Percentiles rank a stretch among this genome's conserved stretches.
phyloP scores from a whole-genome alignment of 805 yeast genomes.

The Cyberlindnera misumaiensis region DNA sequence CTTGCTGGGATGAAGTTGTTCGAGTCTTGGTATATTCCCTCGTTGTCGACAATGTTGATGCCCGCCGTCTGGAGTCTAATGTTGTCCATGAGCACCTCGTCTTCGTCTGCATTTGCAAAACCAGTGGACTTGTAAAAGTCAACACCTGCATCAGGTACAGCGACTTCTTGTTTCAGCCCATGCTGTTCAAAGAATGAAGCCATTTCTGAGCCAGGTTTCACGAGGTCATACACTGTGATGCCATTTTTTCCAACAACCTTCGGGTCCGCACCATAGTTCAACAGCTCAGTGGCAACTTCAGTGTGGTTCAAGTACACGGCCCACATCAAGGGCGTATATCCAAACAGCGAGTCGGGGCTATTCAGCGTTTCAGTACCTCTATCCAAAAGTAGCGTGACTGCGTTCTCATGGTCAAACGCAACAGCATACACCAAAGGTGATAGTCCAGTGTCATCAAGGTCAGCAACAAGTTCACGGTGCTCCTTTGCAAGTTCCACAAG shows the following conservation, averaged over 20 bases:
- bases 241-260: constrained; percentile 36
- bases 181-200: constrained; percentile 54
- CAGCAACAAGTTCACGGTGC: constrained; percentile 22
- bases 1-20: constrained; percentile 11
- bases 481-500: constrained; percentile 19
- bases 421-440: constrained; percentile 48
- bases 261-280: constrained; percentile 58
- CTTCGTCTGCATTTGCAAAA: constrained; percentile 22
- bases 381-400: constrained; percentile 32
- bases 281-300: constrained; percentile 46
- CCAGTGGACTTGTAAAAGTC: constrained; percentile 15
- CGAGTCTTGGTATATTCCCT: constrained; percentile 19
- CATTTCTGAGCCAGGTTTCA: constrained; percentile 49
- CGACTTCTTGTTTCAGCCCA: constrained; percentile 26
- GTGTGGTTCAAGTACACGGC: constrained; percentile 59
- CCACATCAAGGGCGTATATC: constrained; percentile 81
- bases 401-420: constrained; percentile 41
- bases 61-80: constrained; percentile 36
- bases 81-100: constrained; percentile 23
- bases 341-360: constrained; percentile 37
- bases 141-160: constrained; percentile 1
- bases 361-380: constrained; percentile 8
- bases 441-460: constrained; percentile 34
- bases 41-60: constrained; percentile 14
- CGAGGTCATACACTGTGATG: constrained; percentile 47